phyloP scores from a whole-genome alignment of 352 stramenopile species.

The Phytopythium oedochilum region DNA sequence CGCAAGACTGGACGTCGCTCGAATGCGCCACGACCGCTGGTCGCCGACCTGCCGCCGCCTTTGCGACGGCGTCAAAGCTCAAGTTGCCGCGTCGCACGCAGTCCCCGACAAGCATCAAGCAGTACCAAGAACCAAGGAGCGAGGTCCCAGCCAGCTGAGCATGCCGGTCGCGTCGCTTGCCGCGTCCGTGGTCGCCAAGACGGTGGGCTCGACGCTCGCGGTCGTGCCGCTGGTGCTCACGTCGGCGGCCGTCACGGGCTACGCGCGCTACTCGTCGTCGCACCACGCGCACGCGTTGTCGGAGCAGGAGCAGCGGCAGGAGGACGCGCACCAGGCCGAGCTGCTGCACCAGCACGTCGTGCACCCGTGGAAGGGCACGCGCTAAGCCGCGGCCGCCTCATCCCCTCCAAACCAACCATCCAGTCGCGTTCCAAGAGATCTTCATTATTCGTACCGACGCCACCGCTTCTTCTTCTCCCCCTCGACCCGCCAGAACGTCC shows the following conservation, averaged over 20 bases:
- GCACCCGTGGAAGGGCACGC: constrained; percentile 63
- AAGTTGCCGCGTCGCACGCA: constrained; percentile 4
- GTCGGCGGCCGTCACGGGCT: constrained; percentile 58
- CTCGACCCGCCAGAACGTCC: background rate
- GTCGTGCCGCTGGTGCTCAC: constrained; percentile 59
- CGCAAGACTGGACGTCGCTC: no score
- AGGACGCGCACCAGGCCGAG: constrained; percentile 16
- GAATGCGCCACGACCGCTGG: no score
- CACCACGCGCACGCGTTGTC: constrained; percentile 31
- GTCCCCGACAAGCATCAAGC: background rate
- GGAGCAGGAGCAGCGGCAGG: constrained; percentile 25
- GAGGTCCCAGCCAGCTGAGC: background rate
- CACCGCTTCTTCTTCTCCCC: background rate
- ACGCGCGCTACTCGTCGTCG: constrained; percentile 48
- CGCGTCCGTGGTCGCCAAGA: constrained; percentile 30
- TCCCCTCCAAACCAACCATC: background rate
- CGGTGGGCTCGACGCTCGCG: constrained; percentile 10
- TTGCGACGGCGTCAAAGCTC: constrained; percentile 2
- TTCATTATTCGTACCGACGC: background rate
- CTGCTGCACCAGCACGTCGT: constrained; percentile 58
- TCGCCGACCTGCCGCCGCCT: no score
- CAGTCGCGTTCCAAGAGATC: background rate
- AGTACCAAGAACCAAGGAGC: background rate
- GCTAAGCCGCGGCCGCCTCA: constrained; percentile 17
- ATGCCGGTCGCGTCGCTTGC: constrained; percentile 38